Conservation (phyloP, 306 rosid species). For the Inga oerstediana region DNA sequence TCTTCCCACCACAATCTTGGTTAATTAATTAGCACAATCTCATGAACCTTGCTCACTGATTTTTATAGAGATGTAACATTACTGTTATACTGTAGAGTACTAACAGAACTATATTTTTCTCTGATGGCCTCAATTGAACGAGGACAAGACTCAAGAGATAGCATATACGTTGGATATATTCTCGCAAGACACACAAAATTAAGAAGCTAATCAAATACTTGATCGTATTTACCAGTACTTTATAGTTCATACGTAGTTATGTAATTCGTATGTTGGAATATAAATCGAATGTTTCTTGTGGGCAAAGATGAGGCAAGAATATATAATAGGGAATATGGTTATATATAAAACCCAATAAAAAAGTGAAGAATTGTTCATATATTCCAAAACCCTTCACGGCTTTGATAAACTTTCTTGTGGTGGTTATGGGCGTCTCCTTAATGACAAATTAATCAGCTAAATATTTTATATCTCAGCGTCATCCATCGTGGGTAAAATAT, state of each 20-base stretch:
- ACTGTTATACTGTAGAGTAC: not conserved
- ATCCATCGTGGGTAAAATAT: slow-evolving; percentile 2
- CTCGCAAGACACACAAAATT: not conserved
- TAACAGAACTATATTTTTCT: not conserved
- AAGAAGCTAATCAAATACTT: not conserved
- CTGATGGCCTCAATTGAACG: not conserved
- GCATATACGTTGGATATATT: not conserved
- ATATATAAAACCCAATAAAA: slow-evolving; percentile 29
- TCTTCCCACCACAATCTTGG: not conserved
- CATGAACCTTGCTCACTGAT: not conserved
- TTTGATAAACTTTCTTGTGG: slow-evolving; percentile 19
- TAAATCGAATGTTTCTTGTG: slow-evolving; percentile 3
- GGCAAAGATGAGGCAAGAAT: slow-evolving; percentile 18
- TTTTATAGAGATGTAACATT: not conserved
- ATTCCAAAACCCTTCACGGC: slow-evolving; percentile 31
- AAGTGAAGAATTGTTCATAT: slow-evolving; percentile 38
- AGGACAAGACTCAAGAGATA: not conserved
- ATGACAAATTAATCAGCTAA: slow-evolving; percentile 14
- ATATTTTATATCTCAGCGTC: not conserved
- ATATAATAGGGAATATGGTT: slow-evolving; percentile 10
- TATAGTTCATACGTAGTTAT: not conserved
- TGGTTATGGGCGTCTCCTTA: slow-evolving; percentile 22
- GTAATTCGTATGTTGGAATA: not conserved
- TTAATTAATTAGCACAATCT: not conserved
- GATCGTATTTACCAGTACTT: not conserved